These are phyloP conservation scores for Quercus phellos DNA, from an alignment of 331 rosid genomes.

Conservation along the genomic window DNA sequence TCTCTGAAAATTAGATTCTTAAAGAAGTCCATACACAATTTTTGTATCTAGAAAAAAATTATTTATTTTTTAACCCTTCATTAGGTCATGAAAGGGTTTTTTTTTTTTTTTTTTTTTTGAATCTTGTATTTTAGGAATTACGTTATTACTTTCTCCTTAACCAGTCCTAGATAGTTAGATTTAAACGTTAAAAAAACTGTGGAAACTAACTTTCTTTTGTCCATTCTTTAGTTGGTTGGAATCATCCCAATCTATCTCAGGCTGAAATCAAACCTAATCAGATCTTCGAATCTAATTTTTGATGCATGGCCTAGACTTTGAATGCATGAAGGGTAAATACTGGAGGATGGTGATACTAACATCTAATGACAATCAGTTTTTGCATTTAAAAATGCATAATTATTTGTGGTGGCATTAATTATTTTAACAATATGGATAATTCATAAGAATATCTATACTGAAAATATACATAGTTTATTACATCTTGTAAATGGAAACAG, in stretches of 20 bases:
- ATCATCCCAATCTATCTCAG: neutral
- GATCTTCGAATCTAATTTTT: neutral
- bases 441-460: neutral
- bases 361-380: neutral
- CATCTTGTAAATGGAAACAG: neutral
- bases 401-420: neutral
- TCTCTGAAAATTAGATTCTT: neutral
- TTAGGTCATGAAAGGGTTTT: neutral
- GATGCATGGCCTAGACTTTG: neutral
- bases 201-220: neutral
- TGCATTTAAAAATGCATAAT: neutral
- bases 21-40: neutral
- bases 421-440: neutral
- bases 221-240: neutral
- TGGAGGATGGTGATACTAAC: neutral
- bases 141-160: neutral
- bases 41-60: neutral
- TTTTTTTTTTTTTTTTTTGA: too few relatives aligned
- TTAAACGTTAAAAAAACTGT: neutral
- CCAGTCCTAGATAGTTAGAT: neutral
- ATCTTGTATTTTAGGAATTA: neutral
- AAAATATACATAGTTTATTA: neutral
- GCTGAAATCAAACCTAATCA: neutral
- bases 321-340: neutral
- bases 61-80: neutral